A percentile compares a stretch with the other conserved stretches of the same genome.
phyloP scores from a whole-genome alignment of 2,329 filamentous ascomycete genomes.

The Penicillium sp. region DNA sequence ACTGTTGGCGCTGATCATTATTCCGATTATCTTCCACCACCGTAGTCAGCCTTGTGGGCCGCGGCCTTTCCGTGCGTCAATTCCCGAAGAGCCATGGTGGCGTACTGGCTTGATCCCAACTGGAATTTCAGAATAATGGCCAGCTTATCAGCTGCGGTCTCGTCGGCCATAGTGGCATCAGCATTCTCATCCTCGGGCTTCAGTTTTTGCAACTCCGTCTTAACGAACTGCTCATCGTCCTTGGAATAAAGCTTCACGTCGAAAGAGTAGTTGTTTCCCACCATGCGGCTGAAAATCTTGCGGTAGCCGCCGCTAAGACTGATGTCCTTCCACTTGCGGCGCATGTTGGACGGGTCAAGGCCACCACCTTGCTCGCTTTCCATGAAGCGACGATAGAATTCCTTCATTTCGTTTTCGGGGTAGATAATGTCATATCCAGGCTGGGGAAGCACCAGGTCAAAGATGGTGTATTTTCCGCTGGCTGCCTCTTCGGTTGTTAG shows the following conservation, averaged over 20 bases:
- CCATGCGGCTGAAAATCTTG: conserved; percentile 75
- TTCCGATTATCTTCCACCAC: conserved; percentile 41
- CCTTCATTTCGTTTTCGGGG: conserved; percentile 77
- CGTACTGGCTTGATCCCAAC: conserved; percentile 76
- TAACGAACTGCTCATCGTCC: conserved; percentile 78
- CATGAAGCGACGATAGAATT: conserved; percentile 88
- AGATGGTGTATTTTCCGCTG: conserved; percentile 74
- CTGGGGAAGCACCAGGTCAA: conserved; percentile 86
- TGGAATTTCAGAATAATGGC: conserved; percentile 72
- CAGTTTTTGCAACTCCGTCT: conserved; percentile 78
- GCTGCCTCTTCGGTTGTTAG: conserved; percentile 75
- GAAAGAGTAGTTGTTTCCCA: conserved; percentile 62
- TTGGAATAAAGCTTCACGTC: conserved; percentile 66
- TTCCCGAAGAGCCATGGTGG: conserved; percentile 78
- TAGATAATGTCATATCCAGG: conserved; percentile 90
- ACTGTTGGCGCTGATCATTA: background rate
- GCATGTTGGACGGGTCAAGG: conserved; percentile 84
- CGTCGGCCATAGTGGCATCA: conserved; percentile 7
- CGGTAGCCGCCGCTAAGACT: conserved; percentile 87
- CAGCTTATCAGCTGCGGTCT: conserved; percentile 50
- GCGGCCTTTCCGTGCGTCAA: conserved; percentile 68
- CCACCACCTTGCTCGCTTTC: conserved; percentile 70
- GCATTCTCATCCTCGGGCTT: conserved; percentile 43
- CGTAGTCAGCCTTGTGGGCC: conserved; percentile 64
- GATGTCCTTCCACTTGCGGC: conserved; percentile 79